A percentile compares a stretch with the other conserved stretches of the same genome.
These are phyloP conservation scores for Citrus mangshanensis DNA, from an alignment of 345 rosid genomes.

Conservation along the genomic window DNA sequence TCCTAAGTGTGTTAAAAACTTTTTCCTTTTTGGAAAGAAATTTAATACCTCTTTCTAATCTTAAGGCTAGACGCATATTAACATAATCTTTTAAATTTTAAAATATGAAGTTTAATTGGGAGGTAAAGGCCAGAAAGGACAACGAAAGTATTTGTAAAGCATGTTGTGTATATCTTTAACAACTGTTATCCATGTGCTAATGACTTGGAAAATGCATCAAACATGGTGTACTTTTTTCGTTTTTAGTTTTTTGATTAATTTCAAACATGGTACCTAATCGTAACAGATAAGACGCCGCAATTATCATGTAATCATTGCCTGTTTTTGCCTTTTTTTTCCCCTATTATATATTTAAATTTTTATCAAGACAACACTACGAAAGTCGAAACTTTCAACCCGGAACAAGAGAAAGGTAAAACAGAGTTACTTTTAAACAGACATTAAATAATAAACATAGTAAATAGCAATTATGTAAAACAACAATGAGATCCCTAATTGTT, in stretches of 20 bases:
- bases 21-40: too few species aligned
- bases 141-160: background rate
- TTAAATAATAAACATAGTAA: too few species aligned
- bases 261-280: background rate
- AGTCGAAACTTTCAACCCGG: background rate
- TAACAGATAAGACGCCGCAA: background rate
- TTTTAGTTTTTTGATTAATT: too few species aligned
- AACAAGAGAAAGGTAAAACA: background rate
- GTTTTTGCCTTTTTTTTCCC: background rate
- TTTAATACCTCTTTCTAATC: too few species aligned
- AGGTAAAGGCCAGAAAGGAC: background rate
- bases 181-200: background rate
- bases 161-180: background rate
- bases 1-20: too few species aligned
- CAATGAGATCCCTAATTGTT: background rate
- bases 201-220: background rate
- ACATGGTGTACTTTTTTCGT: background rate
- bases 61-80: too few species aligned
- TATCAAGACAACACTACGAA: background rate
- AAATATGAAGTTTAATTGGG: background rate
- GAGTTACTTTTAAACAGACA: background rate
- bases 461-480: too few species aligned
- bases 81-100: too few species aligned
- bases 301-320: background rate
- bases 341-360: background rate